Base-by-base conservation (phyloP, 441 rosid species). In the Viola pubescens region DNA sequence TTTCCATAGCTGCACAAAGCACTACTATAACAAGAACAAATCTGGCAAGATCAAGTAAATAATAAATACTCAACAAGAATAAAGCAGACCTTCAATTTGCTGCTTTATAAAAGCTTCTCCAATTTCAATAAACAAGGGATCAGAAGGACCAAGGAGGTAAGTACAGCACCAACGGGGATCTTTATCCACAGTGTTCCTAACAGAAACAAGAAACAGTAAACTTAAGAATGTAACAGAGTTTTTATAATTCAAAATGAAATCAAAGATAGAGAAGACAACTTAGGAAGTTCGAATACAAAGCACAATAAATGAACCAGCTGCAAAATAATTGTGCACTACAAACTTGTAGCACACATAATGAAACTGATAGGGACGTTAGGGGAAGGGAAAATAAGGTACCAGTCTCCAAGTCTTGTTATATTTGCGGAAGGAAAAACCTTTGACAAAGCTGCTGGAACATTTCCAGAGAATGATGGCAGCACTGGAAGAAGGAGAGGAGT, bases 391-490 rank as follows among this genome's bases (percentile, higher is more conserved):
- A 46, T 12, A n/a, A 69, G 16, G 61, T 85, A 94, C 96, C 97
- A 94, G 68, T 90, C 83, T 53, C 91, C 97, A 68, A 90, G 89
- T 71, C 90, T 85, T 47, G 86, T 86, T 72, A 94, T 88, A 68
- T 83, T 88, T 65, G 97, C 99, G 52, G 70, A 74, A 51, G 95
- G 99, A 72, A 83, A 81, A 54, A 78, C 78, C 68, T 73, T 83
- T 76, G 62, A 77, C 69, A 94, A 77, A 73, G 97, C 89, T 54
- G 86, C 91, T 58, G 97, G 99, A 74, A 94, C 99, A 69, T 86
- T 90, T 60, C 99, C 97, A 45, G 99, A 85, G 82, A 94, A 94
- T 48, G 99, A 88, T 11, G 99, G 99, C 54, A 94, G 89, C 74
- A 94, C 97, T 94, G 76, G 55, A 68, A 68, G 54, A 75, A 7